phyloP scores from a whole-genome alignment of 805 yeast genomes.

The Wickerhamiella siamensis region DNA sequence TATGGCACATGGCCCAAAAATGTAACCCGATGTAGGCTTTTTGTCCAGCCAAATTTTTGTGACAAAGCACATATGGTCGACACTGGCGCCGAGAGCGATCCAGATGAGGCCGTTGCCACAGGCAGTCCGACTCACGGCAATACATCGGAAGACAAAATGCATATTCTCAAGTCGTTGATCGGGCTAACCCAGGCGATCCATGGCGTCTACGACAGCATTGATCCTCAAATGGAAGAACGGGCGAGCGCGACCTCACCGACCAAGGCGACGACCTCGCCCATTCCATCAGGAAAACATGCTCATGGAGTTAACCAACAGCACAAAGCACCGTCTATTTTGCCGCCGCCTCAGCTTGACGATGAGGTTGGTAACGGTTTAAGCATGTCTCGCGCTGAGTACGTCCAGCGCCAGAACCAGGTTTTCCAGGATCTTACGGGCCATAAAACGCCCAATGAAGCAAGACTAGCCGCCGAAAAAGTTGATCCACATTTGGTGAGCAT shows the following conservation, averaged over 20 bases:
- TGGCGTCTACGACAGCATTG: too few species aligned
- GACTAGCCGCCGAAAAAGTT: not conserved
- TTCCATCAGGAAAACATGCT: not conserved
- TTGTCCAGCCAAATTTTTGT: too few species aligned
- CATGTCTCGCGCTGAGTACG: not conserved
- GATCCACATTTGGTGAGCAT: not conserved
- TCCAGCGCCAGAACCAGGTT: not conserved
- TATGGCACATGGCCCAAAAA: too few species aligned
- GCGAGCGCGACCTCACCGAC: not conserved
- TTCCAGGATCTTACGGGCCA: constrained; percentile 1
- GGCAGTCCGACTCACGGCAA: too few species aligned
- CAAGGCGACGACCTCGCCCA: constrained; percentile 34
- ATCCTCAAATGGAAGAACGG: not conserved
- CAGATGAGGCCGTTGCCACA: too few species aligned
- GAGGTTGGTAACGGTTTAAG: not conserved
- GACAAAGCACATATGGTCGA: too few species aligned
- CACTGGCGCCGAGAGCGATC: too few species aligned
- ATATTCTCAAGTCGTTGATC: too few species aligned
- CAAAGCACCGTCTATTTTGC: not conserved
- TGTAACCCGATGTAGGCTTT: too few species aligned
- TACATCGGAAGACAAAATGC: too few species aligned
- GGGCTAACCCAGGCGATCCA: not conserved
- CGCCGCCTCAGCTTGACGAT: not conserved
- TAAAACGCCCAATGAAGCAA: not conserved
- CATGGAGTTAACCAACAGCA: too few species aligned